Evolutionary conservation across 2,329 filamentous ascomycete genomes (phyloP), one percentile per base, ranked within the genome.

Genomic region (Furcasterigmium furcatum): DNA sequence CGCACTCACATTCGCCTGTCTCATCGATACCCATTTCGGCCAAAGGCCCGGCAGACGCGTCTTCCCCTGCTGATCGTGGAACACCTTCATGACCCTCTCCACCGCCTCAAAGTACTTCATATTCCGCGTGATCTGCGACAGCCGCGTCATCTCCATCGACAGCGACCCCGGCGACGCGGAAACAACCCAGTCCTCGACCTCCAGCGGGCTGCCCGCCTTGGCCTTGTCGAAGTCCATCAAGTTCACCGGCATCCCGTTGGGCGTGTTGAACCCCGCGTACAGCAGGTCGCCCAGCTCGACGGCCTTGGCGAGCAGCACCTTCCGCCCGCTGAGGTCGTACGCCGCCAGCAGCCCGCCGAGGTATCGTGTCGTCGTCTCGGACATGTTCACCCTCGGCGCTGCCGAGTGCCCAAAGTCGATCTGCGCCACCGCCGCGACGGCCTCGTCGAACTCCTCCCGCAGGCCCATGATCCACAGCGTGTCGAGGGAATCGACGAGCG

Each of bases 321-420:
- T 67, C 57, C 95, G 86, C n/a, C 80, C 86, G 43, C 87, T 91
- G 46, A 96, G 76, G 67, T 97, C 92, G 61, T 92, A 96, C 7
- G 91, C 91, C 30, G 84, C 84, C 35, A 96, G 61, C 35, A 97
- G 71, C 2, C 92, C 92, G 25, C 92, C 92, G 5, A 97, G 74
- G 57, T 96, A 96, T 42, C 92, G 82, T 59, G 97, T 96, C 9
- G 84, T 88, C 1, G 91, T 95, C 66, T 96, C 91, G 56, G 96
- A 96, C 7, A 95, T 76, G n/a, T 90, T 91, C 38, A 96, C 92
- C 39, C 87, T 80, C 30, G 67, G 61, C 13, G 65, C 60, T 3
- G 72, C 65, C 22, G 80, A 85, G 10, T 79, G 86, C 3, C 87
- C 94, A 56, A 96, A 96, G 64, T 96, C 90, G 47, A 96, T 92